A percentile compares a stretch with the other conserved stretches of the same genome.
phyloP scores from a whole-genome alignment of 1,139 yeast species.

The Kurtzmaniella quercitrusa region DNA sequence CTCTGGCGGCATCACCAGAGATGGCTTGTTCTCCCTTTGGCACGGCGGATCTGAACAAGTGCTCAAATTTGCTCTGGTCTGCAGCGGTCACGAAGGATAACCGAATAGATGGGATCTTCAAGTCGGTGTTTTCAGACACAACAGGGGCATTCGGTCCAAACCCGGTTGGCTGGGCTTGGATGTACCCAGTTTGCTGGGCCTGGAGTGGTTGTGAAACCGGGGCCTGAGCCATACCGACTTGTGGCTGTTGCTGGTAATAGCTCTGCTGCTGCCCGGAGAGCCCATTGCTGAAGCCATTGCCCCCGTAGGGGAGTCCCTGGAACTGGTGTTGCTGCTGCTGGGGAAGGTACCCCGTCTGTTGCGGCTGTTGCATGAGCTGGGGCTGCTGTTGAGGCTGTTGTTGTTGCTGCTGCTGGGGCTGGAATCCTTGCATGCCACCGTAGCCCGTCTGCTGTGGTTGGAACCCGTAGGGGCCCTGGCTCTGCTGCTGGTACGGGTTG shows the following conservation, averaged over 20 bases:
- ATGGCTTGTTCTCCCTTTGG: conserved; percentile 75
- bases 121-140: conserved; percentile 30
- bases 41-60: conserved; percentile 72
- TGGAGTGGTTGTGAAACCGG: conserved; percentile 14
- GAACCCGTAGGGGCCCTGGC: conserved; percentile 15
- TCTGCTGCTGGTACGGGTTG: conserved; percentile 40
- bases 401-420: conserved; percentile 11
- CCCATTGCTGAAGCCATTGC: conserved; percentile 14
- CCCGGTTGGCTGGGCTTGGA: conserved; percentile 38
- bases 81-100: conserved; percentile 79
- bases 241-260: conserved; percentile 20
- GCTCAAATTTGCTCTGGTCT: conserved; percentile 84
- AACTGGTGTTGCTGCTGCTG: conserved; percentile 16
- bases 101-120: conserved; percentile 63
- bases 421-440: conserved; percentile 8
- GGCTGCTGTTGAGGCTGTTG: conserved; percentile 14
- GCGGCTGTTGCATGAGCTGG: conserved; percentile 10
- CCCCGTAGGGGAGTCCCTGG: conserved; percentile 12
- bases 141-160: conserved; percentile 23
- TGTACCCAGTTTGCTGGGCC: conserved; percentile 29
- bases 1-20: conserved; percentile 73
- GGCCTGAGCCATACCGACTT: conserved; percentile 16
- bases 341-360: conserved; percentile 9
- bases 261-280: conserved; percentile 17
- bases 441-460: conserved; percentile 13